Evolutionary conservation across 495 filamentous ascomycete species (phyloP), one percentile per base, ranked within the genome.

Genomic region (Penicillium atrosanguineum): DNA sequence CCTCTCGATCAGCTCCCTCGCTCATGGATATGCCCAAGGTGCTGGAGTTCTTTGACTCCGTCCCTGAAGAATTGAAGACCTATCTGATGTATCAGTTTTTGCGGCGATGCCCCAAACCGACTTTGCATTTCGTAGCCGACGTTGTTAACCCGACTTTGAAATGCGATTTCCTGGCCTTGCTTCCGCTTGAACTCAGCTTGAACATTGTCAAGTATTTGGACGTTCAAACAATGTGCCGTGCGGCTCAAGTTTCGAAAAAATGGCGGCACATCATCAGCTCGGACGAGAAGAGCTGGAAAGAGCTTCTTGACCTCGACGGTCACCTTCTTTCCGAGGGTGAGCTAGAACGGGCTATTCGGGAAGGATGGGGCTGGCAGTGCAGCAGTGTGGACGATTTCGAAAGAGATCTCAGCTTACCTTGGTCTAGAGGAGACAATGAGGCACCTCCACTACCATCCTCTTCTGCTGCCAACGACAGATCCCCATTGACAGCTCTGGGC

Each of bases 291-390:
- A 88, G 89, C 7, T 99, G 94, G 94, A 97, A 96, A 71, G 88
- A 92, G 51, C 77, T 96, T 0, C 86, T 99, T 54, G 91, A 96
- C 52, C 76, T 76, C 11, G 90, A 96, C 69, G 89, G 89, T 0
- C 96, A 88, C 69, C 65, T 70, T 12, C 74, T 97, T 15, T 87
- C 90, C 15, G 81, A 87, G 2, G 89, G 90, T 12, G 94, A 99
- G 64, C 74, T 99, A 16, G 83, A 93, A 48, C 83, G 85, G 54
- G 92, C 94, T 14, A 88, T 97, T 48, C 81, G 77, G 26, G 88
- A 97, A 72, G 94, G 94, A n/a, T 99, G 94, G 94, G 94, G 92
- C n/a, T 99, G 93, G 90, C 94, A 97, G 65, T 86, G 91, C 2
- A 82, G 83, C 47, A 89, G 85, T 6, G 66, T 77, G 7, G 82